Evolutionary conservation across 2,329 filamentous ascomycete species (phyloP), one percentile per base, ranked within the genome.

Genomic region (Phaeosphaeria sp.): DNA sequence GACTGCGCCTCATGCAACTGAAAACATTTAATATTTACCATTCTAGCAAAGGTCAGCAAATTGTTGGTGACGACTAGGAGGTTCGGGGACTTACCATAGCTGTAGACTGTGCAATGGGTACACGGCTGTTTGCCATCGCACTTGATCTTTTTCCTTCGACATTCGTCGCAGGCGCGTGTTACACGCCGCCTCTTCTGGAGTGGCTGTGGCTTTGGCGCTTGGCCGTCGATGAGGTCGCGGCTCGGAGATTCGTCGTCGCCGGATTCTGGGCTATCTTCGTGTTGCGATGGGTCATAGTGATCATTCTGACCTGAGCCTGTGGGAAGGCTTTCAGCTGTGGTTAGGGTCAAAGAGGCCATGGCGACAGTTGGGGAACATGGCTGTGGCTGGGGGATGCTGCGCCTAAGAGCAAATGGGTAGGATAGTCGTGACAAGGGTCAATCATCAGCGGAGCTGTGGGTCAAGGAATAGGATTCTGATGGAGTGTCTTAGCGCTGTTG

Each of bases 51-150:
- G 20, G 36, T 20, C 17, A 50, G 21, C 48, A 13, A 30, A 21
- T 17, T 25, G 1, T 15, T 15, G 36, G 15, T 6, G 20, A 25
- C n/a, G 18, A 18, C 1, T 13, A 25, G 17, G 30, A 15, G 15
- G n/a, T 11, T 46, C 41, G 25, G 21, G 47, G 30, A 58, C 74
- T 48, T 66, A 97, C 95, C 94, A 82, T 99, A 99, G 76, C 93
- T 97, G 78, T 99, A 99, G 50, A 98, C 93, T 11, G 93, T 96
- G 77, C 95, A 99, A 78, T 98, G 95, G 0, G 93, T 97, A 66
- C 83, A 85, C 7, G 83, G 82, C 70, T 84, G 81, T 68, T 81
- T 83, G 59, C 82, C 82, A 63, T 84, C 82, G 68, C 83, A 85
- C 67, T 84, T 84, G 66, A 84, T 84, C 70, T 85, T 85, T 72